phyloP scores from a whole-genome alignment of 306 rosid species.

The Cicer yamashitae region DNA sequence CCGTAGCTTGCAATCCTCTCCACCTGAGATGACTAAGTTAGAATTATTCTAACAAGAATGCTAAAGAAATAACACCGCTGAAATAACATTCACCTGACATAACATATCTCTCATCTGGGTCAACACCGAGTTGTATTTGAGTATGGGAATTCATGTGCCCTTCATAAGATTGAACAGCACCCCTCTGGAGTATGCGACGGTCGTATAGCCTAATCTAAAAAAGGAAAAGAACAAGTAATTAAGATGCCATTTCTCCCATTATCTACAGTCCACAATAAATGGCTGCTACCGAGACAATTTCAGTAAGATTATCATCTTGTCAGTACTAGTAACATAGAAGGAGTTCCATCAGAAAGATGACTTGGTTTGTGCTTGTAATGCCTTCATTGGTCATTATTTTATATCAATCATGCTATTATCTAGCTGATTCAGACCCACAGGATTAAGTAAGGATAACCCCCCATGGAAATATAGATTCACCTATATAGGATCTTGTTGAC shows the following conservation, averaged over 20 bases:
- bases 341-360: slow-evolving; percentile 12
- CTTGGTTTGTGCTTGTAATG: not conserved
- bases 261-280: slow-evolving; percentile 4
- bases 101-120: slow-evolving; percentile 79
- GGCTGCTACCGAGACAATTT: slow-evolving; percentile 28
- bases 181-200: slow-evolving; percentile 77
- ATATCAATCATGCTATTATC: slow-evolving; percentile 19
- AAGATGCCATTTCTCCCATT: slow-evolving; percentile 25
- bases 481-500: too few relatives aligned
- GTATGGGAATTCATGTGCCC: slow-evolving; percentile 86
- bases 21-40: slow-evolving; percentile 61
- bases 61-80: slow-evolving; percentile 24
- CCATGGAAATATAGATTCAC: not conserved
- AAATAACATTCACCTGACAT: slow-evolving; percentile 68
- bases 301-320: slow-evolving; percentile 5
- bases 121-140: slow-evolving; percentile 74
- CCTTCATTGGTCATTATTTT: slow-evolving; percentile 31
- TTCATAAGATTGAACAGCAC: slow-evolving; percentile 80
- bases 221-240: slow-evolving; percentile 31
- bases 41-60: slow-evolving; percentile 25
- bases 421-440: slow-evolving; percentile 17
- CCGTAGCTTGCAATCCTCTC: slow-evolving; percentile 85
- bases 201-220: slow-evolving; percentile 81
- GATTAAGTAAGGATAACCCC: slow-evolving; percentile 15
- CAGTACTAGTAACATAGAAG: slow-evolving; percentile 27